Percentiles rank a stretch among this genome's conserved stretches.
Evolutionary conservation across 2,329 filamentous ascomycete species (phyloP).

Genomic region (Fusarium musae): DNA sequence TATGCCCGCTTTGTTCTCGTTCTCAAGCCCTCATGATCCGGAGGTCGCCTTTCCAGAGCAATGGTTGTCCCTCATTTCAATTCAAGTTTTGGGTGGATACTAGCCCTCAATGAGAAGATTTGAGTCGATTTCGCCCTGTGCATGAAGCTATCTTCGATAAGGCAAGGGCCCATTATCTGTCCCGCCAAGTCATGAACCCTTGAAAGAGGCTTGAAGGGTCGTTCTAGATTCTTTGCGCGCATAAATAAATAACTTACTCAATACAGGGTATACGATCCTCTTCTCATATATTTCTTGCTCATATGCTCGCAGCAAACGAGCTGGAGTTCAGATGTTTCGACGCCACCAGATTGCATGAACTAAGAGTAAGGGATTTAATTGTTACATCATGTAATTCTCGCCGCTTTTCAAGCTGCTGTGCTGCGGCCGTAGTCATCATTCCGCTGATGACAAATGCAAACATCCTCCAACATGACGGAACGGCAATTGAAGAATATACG

Average conservation of each 20-base stretch:
- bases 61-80: neutral
- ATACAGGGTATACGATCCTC: neutral
- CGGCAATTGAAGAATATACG: neutral
- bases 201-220: neutral
- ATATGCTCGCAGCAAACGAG: neutral
- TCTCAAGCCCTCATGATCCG: neutral
- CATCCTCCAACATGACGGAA: neutral
- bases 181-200: neutral
- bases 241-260: neutral
- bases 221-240: neutral
- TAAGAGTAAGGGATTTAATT: neutral
- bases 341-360: neutral
- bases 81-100: rapidly evolving
- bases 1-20: neutral
- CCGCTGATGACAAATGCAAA: neutral
- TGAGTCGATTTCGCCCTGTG: neutral
- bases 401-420: too few species aligned
- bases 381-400: neutral
- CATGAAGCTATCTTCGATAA: neutral
- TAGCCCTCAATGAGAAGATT: neutral
- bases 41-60: rapidly evolving
- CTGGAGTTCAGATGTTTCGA: neutral
- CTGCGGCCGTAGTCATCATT: neutral
- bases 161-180: neutral
- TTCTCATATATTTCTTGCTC: neutral